Percentiles rank a stretch among this genome's conserved stretches.
phyloP scores from a whole-genome alignment of 768 basidiomycete genomes.

The Cyathus striatus region DNA sequence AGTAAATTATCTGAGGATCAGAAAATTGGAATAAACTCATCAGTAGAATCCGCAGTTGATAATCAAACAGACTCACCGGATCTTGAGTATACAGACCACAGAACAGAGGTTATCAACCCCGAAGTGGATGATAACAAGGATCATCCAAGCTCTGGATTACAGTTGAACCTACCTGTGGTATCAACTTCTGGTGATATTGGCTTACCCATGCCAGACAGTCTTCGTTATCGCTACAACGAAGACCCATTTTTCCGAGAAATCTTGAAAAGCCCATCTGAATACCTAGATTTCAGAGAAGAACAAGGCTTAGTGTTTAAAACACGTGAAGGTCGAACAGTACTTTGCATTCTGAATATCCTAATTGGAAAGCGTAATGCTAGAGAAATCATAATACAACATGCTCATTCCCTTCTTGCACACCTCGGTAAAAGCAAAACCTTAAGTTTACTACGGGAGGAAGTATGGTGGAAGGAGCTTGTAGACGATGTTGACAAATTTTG shows the following conservation, averaged over 20 bases:
- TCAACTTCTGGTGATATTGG: neutral
- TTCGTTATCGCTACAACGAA: neutral
- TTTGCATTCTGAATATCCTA: neutral
- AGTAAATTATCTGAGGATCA: too few species aligned
- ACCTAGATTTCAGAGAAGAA: neutral
- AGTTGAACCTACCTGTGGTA: neutral
- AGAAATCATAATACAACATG: too few species aligned
- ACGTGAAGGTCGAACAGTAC: neutral
- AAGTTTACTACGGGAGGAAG: too few species aligned
- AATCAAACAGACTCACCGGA: too few species aligned
- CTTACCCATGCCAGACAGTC: neutral
- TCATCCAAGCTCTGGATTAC: neutral
- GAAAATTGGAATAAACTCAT: too few species aligned
- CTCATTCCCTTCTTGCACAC: too few species aligned
- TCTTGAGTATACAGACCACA: neutral
- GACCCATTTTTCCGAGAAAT: neutral
- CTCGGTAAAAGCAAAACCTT: too few species aligned
- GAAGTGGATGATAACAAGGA: neutral
- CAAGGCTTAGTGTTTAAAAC: too few species aligned
- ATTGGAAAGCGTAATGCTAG: neutral
- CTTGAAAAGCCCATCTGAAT: neutral
- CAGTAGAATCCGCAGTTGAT: too few species aligned
- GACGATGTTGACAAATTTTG: too few species aligned
- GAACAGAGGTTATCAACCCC: neutral
- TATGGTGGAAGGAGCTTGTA: too few species aligned